A percentile compares a stretch with the other conserved stretches of the same genome.
Conservation (phyloP, 345 rosid species). For the Lumnitzera racemosa region DNA sequence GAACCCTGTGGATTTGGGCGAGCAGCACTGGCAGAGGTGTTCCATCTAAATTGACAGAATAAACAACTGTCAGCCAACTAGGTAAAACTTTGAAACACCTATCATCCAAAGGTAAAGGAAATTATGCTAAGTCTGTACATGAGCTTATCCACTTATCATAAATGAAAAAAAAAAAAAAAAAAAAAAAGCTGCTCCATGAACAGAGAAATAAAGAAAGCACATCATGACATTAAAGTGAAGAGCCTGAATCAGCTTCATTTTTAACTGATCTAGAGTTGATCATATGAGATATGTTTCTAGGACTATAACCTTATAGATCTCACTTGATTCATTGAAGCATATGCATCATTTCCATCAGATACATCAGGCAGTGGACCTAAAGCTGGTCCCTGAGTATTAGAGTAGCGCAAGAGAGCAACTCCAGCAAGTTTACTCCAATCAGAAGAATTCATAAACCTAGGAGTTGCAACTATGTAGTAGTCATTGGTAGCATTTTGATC, state of each 20-base stretch:
- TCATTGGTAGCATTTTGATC: conserved; percentile 79
- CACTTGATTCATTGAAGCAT: conserved; percentile 96
- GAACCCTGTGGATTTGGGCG: conserved; percentile 97
- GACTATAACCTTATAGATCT: conserved; percentile 85
- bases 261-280: too few species aligned
- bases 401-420: conserved; percentile 76
- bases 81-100: not conserved
- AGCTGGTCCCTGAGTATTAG: conserved; percentile 76
- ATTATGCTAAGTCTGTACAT: too few species aligned
- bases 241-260: too few species aligned
- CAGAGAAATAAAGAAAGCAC: too few species aligned
- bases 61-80: not conserved
- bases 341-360: conserved; percentile 59
- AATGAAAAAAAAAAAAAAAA: too few species aligned
- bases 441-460: conserved; percentile 56
- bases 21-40: conserved; percentile 85
- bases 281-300: too few species aligned
- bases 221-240: too few species aligned
- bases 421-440: conserved; percentile 45
- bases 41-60: conserved; percentile 46
- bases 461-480: conserved; percentile 80
- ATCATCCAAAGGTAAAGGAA: too few species aligned
- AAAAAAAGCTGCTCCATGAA: too few species aligned
- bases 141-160: too few species aligned
- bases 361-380: conserved; percentile 84